Evolutionary conservation across 1,284 basidiomycete species (phyloP).

Genomic region (Cryptococcus maquisensis): DNA sequence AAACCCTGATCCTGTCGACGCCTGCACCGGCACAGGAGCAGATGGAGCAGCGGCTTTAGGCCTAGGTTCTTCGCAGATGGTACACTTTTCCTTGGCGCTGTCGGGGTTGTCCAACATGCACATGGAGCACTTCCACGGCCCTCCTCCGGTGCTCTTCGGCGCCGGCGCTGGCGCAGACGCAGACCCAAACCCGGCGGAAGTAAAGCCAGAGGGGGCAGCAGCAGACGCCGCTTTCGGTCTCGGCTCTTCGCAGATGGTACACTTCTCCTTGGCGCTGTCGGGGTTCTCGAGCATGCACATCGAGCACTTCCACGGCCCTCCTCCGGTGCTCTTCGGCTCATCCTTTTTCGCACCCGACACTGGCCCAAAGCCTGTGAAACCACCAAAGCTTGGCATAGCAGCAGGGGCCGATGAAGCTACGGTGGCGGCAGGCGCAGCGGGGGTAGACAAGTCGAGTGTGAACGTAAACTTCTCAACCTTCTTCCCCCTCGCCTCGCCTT

Average conservation of each 20-base stretch:
- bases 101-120: constrained; percentile 44
- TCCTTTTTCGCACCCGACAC: not conserved
- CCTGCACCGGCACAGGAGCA: constrained; percentile 8
- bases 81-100: constrained; percentile 52
- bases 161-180: not conserved
- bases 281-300: constrained; percentile 54
- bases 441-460: constrained; percentile 6
- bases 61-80: constrained; percentile 52
- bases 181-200: too few relatives aligned
- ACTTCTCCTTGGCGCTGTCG: constrained; percentile 51
- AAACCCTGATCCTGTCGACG: not conserved
- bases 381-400: constrained; percentile 24
- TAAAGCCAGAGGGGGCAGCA: not conserved
- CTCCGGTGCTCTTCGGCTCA: constrained; percentile 1
- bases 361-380: constrained; percentile 1
- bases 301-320: constrained; percentile 53
- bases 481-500: constrained; percentile 6
- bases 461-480: constrained; percentile 11
- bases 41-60: constrained; percentile 47
- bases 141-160: not conserved
- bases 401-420: constrained; percentile 41
- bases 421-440: constrained; percentile 2
- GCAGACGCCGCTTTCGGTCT: constrained; percentile 20
- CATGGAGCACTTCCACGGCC: not conserved
- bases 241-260: constrained; percentile 55